phyloP scores from a whole-genome alignment of 352 stramenopile genomes.

The Pythium phragmitis region DNA sequence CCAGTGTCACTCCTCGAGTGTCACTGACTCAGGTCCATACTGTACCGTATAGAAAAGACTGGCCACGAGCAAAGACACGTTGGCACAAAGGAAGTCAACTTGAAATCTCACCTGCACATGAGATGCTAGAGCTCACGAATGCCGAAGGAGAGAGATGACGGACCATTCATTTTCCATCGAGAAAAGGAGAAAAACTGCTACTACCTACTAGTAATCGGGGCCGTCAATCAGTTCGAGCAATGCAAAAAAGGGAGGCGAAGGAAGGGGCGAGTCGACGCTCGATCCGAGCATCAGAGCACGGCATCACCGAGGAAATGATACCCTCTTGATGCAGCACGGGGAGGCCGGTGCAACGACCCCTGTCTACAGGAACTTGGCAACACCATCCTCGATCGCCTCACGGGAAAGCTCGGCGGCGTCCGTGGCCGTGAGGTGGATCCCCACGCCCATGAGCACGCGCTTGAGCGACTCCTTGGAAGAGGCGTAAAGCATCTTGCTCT shows the following conservation, averaged over 20 bases:
- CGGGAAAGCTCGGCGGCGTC: constrained; percentile 86
- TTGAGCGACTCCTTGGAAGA: constrained; percentile 95
- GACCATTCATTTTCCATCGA: constrained; percentile 1
- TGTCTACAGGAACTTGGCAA: constrained; percentile 89
- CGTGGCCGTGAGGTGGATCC: constrained; percentile 94
- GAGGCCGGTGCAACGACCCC: background rate
- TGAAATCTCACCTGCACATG: background rate
- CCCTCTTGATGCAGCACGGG: no score
- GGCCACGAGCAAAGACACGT: background rate
- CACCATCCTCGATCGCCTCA: constrained; percentile 78
- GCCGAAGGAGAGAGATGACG: constrained; percentile 3
- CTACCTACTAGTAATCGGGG: constrained; percentile 21
- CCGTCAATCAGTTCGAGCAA: constrained; percentile 14
- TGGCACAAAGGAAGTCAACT: background rate
- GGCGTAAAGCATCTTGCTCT: constrained; percentile 96
- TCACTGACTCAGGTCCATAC: background rate
- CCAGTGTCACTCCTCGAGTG: background rate
- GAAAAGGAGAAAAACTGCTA: background rate
- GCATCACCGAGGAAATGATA: background rate
- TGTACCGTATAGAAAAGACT: constrained; percentile 1
- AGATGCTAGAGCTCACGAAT: background rate
- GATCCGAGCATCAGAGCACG: background rate
- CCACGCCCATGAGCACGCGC: constrained; percentile 91
- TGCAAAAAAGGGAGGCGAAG: constrained; percentile 15
- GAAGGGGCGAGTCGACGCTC: background rate